Conservation (phyloP, 495 filamentous ascomycete genomes). For the Daldinia bambusicola region DNA sequence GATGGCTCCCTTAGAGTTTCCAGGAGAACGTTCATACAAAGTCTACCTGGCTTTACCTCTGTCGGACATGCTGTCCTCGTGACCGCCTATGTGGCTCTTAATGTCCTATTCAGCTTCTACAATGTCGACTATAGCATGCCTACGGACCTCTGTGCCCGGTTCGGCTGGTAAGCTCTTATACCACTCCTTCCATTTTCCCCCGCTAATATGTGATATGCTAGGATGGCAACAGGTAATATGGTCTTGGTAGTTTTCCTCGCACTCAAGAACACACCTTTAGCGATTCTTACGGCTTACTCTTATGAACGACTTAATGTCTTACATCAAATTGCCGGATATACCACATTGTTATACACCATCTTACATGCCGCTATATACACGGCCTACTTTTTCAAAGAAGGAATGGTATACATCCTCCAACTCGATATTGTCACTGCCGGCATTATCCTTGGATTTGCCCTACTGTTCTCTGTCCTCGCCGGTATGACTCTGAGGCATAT, state of each 20-base stretch:
- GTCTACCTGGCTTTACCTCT: constrained; percentile 61
- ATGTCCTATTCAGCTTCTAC: constrained; percentile 60
- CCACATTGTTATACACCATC: constrained; percentile 57
- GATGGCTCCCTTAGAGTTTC: constrained; percentile 39
- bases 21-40: constrained; percentile 58
- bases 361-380: constrained; percentile 60
- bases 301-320: constrained; percentile 70
- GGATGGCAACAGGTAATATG: constrained; percentile 65
- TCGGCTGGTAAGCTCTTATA: constrained; percentile 60
- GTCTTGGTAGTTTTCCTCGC: constrained; percentile 67
- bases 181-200: background rate
- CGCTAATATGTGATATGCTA: constrained; percentile 42
- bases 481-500: constrained; percentile 58
- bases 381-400: constrained; percentile 48
- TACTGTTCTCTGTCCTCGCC: constrained; percentile 50
- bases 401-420: constrained; percentile 46
- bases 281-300: constrained; percentile 65
- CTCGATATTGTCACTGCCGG: constrained; percentile 56
- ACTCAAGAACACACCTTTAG: constrained; percentile 69
- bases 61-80: constrained; percentile 61
- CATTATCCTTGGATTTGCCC: constrained; percentile 60
- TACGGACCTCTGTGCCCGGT: constrained; percentile 51
- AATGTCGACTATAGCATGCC: constrained; percentile 51
- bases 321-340: constrained; percentile 67
- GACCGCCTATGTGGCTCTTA: constrained; percentile 60